phyloP scores from a whole-genome alignment of 495 filamentous ascomycete genomes.

The Tetracladium setigerum region DNA sequence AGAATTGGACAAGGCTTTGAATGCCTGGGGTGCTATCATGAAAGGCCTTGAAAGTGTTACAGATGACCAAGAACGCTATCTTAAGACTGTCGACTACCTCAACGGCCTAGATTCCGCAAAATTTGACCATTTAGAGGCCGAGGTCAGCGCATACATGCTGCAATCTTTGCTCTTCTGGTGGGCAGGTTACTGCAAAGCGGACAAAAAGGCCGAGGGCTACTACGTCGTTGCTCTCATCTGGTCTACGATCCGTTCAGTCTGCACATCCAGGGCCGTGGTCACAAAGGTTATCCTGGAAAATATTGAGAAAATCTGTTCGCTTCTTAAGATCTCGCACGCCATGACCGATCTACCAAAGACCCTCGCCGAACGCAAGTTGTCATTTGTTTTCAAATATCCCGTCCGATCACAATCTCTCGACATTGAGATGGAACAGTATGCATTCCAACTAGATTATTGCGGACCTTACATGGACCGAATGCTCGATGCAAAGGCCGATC shows the following conservation, averaged over 20 bases:
- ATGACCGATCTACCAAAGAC: conserved; percentile 4
- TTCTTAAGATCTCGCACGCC: conserved; percentile 16
- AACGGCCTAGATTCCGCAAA: conserved; percentile 21
- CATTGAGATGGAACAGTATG: conserved; percentile 14
- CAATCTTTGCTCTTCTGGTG: conserved; percentile 27
- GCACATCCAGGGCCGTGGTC: conserved; percentile 9
- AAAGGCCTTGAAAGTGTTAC: conserved; percentile 22
- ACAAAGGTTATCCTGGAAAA: conserved; percentile 14
- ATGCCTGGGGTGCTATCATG: conserved; percentile 26
- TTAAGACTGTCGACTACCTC: conserved; percentile 25
- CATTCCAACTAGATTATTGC: conserved; percentile 43
- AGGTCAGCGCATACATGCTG: conserved; percentile 31
- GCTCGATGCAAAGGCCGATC: conserved; percentile 58
- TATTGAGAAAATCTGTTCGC: conserved; percentile 14
- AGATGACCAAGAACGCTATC: conserved; percentile 23
- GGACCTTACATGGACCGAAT: conserved; percentile 68
- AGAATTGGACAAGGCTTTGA: conserved; percentile 26
- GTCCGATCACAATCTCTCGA: background rate
- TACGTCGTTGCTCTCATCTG: conserved; percentile 27
- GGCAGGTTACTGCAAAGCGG: conserved; percentile 22
- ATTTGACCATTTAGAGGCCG: conserved; percentile 23
- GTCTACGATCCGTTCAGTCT: conserved; percentile 15
- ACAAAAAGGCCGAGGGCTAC: conserved; percentile 23
- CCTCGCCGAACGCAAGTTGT: conserved; percentile 15
- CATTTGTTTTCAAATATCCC: conserved; percentile 20